phyloP scores from a whole-genome alignment of 169 alveolate species.

The Cystoisospora suis region DNA sequence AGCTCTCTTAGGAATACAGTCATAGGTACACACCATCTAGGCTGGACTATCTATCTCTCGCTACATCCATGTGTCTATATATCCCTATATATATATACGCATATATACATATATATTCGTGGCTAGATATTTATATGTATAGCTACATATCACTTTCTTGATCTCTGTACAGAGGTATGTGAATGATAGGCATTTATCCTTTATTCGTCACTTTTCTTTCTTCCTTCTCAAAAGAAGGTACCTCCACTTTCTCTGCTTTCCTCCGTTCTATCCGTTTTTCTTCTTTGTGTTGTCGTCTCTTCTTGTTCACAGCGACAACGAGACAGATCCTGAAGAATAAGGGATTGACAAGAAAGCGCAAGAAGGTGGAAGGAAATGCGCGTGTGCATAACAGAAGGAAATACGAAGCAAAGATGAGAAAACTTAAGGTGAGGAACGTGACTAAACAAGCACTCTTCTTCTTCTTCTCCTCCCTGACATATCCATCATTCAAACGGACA shows the following conservation, averaged over 20 bases:
- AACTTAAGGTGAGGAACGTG: constrained; percentile 80
- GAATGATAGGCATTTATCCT: too few relatives aligned
- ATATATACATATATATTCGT: background rate
- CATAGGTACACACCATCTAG: background rate
- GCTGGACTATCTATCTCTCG: background rate
- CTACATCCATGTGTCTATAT: background rate
- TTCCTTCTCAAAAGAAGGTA: too few relatives aligned
- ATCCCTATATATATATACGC: background rate
- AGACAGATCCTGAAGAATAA: constrained; percentile 83
- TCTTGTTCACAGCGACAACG: constrained; percentile 34
- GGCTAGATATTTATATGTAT: background rate
- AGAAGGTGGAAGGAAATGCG: constrained; percentile 93
- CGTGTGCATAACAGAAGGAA: constrained; percentile 90
- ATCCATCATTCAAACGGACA: too few relatives aligned
- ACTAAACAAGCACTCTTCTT: too few relatives aligned
- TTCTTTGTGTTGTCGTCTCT: background rate
- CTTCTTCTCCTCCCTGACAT: too few relatives aligned
- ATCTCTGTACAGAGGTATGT: too few relatives aligned
- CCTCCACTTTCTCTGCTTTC: too few relatives aligned
- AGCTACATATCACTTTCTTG: background rate
- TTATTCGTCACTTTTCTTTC: too few relatives aligned
- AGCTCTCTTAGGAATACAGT: background rate
- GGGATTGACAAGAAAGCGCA: constrained; percentile 91
- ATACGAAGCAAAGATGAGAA: constrained; percentile 85
- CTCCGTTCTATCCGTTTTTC: background rate